Base-by-base conservation (phyloP, 768 basidiomycete genomes). In the Leccinum boreale region DNA sequence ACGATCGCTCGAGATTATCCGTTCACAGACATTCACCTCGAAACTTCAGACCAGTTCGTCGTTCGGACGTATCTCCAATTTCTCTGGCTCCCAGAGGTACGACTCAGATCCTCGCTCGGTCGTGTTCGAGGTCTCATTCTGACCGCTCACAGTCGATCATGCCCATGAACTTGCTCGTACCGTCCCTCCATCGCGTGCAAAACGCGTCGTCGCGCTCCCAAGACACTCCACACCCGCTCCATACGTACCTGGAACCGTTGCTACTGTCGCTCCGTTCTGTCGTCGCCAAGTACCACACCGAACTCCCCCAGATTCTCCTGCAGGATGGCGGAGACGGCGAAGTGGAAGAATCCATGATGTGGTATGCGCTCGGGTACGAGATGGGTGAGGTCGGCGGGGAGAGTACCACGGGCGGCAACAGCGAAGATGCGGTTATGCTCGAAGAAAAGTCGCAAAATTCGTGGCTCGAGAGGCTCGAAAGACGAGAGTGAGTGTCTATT, bases 41-140 rank as follows among this genome's bases (percentile, higher is more conserved):
- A 85, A 62, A 74, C 78, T 0, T 74, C 79, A 17, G 85, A 83
- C 17, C 80, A 86, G 60, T 85, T 79, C 64, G 78, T 86, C 23
- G 77, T 75, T 3, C 77, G 85, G n/a, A 84, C 78, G 3, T 91
- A 90, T 69, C 79, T 88, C 47, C 87, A 90, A 63, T 89, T 86
- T 62, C 77, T 91, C 7, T 91, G 89, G 88, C 78, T 90, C 45
- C 89, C 89, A 48, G 82, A 90, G 74, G 89, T 89, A 62, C 52
- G 71, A 5, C n/a, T 31, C 29, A 11, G 29, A 31, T 31, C 51
- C 8, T 49, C 50, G 10, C 10, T 23, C 23, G 31, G 26, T 6
- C 36, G 9, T 11, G 29, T 14, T 14, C 50, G 4, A 12, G 28
- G 5, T 21, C 50, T 51, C 57, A 59, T 39, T 58, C 58, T 68